These are phyloP conservation scores for Crithidia mellificae DNA, from an alignment of 208 protist genomes.

Conservation along the genomic window DNA sequence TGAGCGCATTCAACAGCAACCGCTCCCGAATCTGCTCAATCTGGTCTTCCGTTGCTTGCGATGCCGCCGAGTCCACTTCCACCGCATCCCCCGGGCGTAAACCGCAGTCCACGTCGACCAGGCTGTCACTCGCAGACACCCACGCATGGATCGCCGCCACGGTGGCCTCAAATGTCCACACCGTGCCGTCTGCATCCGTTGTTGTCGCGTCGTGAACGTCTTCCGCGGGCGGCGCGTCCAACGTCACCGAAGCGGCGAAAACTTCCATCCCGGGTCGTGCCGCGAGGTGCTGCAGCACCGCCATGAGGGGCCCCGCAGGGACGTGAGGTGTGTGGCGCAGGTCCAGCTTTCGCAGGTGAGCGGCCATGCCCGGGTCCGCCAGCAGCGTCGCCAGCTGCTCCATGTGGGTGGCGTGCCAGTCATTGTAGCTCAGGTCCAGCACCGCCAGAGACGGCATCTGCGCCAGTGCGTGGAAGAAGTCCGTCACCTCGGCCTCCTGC, in stretches of 20 bases:
- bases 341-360: constrained; percentile 22
- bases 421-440: constrained; percentile 76
- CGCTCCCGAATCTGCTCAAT: constrained; percentile 46
- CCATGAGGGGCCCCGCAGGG: constrained; percentile 47
- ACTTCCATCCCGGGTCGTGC: constrained; percentile 42
- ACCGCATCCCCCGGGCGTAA: constrained; percentile 21
- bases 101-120: constrained; percentile 47
- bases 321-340: constrained; percentile 38
- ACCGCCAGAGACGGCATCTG: constrained; percentile 42
- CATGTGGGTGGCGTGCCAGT: constrained; percentile 58
- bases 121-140: constrained; percentile 33
- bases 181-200: neutral
- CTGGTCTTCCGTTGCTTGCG: constrained; percentile 9
- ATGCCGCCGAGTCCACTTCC: constrained; percentile 14
- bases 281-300: constrained; percentile 36
- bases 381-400: constrained; percentile 40
- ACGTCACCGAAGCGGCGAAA: constrained; percentile 31
- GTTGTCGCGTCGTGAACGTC: neutral
- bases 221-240: constrained; percentile 6
- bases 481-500: constrained; percentile 35
- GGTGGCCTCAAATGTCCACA: constrained; percentile 15
- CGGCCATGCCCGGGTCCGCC: neutral
- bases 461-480: constrained; percentile 39
- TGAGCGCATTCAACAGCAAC: constrained; percentile 57
- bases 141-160: constrained; percentile 38